phyloP scores from a whole-genome alignment of 306 rosid genomes.

The Cicer bijugum region DNA sequence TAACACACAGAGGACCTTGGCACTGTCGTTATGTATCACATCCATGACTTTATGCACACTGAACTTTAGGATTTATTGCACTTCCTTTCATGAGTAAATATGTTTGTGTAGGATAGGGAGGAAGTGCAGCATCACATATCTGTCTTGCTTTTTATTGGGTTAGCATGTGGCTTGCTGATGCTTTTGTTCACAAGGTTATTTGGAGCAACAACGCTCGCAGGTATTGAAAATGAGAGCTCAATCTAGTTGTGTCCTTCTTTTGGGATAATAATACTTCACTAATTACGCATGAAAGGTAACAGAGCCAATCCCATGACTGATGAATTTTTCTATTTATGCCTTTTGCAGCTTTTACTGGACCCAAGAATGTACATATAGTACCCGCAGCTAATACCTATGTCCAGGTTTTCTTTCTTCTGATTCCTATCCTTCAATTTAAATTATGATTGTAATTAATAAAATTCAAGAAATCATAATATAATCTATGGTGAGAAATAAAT shows the following conservation, averaged over 20 bases:
- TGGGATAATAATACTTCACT: slow-evolving; percentile 27
- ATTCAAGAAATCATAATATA: slow-evolving; percentile 1
- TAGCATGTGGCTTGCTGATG: slow-evolving; percentile 76
- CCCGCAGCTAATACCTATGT: slow-evolving; percentile 86
- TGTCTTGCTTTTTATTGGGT: slow-evolving; percentile 78
- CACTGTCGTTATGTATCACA: not conserved
- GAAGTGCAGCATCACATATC: slow-evolving; percentile 73
- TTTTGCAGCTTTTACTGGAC: slow-evolving; percentile 80
- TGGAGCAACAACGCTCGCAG: slow-evolving; percentile 70
- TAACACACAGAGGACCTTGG: not conserved
- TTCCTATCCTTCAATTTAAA: slow-evolving; percentile 18
- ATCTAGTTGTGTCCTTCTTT: slow-evolving; percentile 31
- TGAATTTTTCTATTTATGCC: slow-evolving; percentile 41
- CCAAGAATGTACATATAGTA: slow-evolving; percentile 67
- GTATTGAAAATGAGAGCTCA: slow-evolving; percentile 53
- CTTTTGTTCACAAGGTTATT: slow-evolving; percentile 72
- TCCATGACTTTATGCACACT: slow-evolving; percentile 22
- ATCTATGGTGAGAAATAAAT: slow-evolving; percentile 18
- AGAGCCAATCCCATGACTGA: slow-evolving; percentile 46
- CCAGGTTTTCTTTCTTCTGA: slow-evolving; percentile 62
- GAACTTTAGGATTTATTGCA: slow-evolving; percentile 11
- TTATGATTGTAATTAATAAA: not conserved
- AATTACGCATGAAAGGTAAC: slow-evolving; percentile 35
- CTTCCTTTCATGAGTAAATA: slow-evolving; percentile 12
- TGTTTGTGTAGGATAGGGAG: slow-evolving; percentile 69